phyloP scores from a whole-genome alignment of 2,329 filamentous ascomycete species.

The Colletotrichum gloeosporioides region DNA sequence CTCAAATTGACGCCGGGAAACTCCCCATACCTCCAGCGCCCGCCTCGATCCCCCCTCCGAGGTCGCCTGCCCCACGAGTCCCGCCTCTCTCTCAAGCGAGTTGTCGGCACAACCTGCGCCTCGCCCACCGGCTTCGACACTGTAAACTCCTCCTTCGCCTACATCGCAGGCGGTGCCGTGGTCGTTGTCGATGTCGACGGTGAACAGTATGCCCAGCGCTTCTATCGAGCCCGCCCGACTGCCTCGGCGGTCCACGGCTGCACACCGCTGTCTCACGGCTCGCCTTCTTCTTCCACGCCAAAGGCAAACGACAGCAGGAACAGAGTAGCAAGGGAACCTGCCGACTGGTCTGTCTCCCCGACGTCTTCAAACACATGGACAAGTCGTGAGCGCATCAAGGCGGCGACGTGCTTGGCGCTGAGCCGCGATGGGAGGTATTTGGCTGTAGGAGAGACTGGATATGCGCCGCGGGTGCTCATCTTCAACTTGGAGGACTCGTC shows the following conservation, averaged over 20 bases:
- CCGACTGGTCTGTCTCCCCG: conserved; percentile 68
- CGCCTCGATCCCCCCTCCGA: conserved; percentile 67
- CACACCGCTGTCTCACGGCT: conserved; percentile 50
- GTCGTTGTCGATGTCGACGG: conserved; percentile 83
- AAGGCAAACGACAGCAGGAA: conserved; percentile 70
- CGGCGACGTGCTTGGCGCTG: conserved; percentile 87
- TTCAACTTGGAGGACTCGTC: conserved; percentile 84
- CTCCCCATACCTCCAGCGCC: conserved; percentile 71
- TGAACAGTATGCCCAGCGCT: conserved; percentile 75
- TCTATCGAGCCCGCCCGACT: conserved; percentile 86
- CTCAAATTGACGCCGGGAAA: conserved; percentile 78
- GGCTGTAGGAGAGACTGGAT: conserved; percentile 94
- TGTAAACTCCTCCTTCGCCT: conserved; percentile 80
- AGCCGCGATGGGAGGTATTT: conserved; percentile 87
- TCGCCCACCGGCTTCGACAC: conserved; percentile 87
- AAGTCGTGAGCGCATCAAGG: conserved; percentile 90
- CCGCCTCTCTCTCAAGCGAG: conserved; percentile 76
- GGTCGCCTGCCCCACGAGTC: conserved; percentile 54
- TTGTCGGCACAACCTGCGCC: conserved; percentile 89
- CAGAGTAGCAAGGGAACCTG: conserved; percentile 52
- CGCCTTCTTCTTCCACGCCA: conserved; percentile 58
- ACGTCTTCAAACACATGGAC: conserved; percentile 75
- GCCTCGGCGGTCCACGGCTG: conserved; percentile 71
- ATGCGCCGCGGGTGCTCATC: conserved; percentile 87
- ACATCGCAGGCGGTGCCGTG: conserved; percentile 92